Base-by-base conservation (phyloP, 352 stramenopile genomes). In the Paralagenidium karlingii region DNA sequence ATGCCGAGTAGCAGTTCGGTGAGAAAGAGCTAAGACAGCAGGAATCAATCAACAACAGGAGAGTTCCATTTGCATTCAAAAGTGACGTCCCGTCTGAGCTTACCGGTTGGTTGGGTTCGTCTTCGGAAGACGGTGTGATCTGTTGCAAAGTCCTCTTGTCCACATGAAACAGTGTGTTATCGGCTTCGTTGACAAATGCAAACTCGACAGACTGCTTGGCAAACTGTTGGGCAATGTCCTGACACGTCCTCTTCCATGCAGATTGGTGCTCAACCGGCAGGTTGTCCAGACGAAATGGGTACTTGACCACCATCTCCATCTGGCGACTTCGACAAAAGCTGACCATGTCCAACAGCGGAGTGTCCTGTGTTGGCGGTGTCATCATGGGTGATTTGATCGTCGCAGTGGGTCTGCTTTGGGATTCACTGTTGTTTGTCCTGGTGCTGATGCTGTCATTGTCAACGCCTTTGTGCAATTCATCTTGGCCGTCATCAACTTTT, bases 291-390 rank as follows among this genome's bases (percentile, higher is more conserved):
- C 45, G 37, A 18, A 69, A 49, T 0, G 63, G 47, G 24, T 81
- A 63, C 8, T 47, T 51, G 1, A 60, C 50, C 3, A 81, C 9
- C 18, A 80, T 39, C 43, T 80, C 63, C 12, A 81, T 70, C 1
- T 28, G 42, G 4, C 47, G 44, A 0, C 43, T 56, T 24, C 78
- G 66, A 1, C 63, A 63, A 42, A 79, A 85, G 27, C 34, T 38
- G 1, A 55, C 43, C 10, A 54, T 29, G 11, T 13, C 40, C 16
- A 31, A 21, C 10, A 49, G 38, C 38, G 36, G 56, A 30, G 24
- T 47, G n/a, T n/a, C n/a, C 26, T 26, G n/a, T 2, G 36, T 24
- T 15, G 28, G 28, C 29, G 30, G 34, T 31, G 28, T 19, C 24
- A 40, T 41, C 10, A 49, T 25, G 32, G 38, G 25, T 12, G 22